Evolutionary conservation across 345 rosid species (phyloP).

Genomic region (Mangifera indica): DNA sequence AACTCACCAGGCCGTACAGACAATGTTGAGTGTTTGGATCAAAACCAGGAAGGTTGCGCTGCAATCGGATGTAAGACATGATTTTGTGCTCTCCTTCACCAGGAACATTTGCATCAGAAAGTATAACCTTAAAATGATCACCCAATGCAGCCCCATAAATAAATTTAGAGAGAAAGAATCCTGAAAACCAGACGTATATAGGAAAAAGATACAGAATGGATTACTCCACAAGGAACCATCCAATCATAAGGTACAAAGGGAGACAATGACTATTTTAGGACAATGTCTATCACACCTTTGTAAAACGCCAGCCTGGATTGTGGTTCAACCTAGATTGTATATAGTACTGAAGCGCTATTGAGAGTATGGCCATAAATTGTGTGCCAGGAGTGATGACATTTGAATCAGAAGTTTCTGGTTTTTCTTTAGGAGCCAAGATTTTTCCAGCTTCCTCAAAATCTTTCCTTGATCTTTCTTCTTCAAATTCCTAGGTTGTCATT

Average conservation of each 20-base stretch:
- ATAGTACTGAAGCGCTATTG: conserved; percentile 86
- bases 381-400: conserved; percentile 99
- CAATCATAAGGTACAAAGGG: conserved; percentile 33
- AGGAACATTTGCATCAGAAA: conserved; percentile 93
- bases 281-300: conserved; percentile 63
- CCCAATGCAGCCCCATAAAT: conserved; percentile 62
- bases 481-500: conserved; percentile 64
- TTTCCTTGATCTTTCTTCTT: conserved; percentile 79
- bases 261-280: conserved; percentile 17
- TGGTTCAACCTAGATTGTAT: conserved; percentile 81
- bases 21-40: conserved; percentile 95
- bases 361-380: conserved; percentile 82
- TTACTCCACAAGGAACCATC: conserved; percentile 50
- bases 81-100: conserved; percentile 99
- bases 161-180: conserved; percentile 58
- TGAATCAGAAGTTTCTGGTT: conserved; percentile 80
- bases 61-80: conserved; percentile 89
- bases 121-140: conserved; percentile 86
- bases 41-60: conserved; percentile 81
- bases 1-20: conserved; percentile 86
- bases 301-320: conserved; percentile 74
- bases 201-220: conserved; percentile 42
- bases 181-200: conserved; percentile 41
- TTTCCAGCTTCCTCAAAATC: conserved; percentile 74
- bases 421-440: conserved; percentile 58